A percentile compares a stretch with the other conserved stretches of the same genome.
phyloP scores from a whole-genome alignment of 495 filamentous ascomycete genomes.

The Aspergillus asperescens region DNA sequence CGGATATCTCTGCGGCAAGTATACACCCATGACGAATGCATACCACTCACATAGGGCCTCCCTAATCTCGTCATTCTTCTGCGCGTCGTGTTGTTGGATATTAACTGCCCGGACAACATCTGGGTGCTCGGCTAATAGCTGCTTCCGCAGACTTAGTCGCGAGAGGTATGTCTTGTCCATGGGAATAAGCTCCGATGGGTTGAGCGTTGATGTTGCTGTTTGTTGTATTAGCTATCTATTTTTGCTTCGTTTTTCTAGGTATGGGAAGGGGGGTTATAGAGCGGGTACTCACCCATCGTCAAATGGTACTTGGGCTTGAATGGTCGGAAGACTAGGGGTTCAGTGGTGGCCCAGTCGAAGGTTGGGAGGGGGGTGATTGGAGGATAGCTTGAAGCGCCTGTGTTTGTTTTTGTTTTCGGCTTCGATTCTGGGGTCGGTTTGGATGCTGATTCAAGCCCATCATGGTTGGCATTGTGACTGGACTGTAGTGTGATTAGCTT shows the following conservation, averaged over 20 bases:
- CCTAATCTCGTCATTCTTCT: constrained; percentile 20
- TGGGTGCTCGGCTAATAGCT: constrained; percentile 42
- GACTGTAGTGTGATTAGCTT: neutral
- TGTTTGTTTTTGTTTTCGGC: neutral
- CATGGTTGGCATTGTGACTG: neutral
- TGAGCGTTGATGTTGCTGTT: constrained; percentile 42
- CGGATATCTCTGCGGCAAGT: constrained; percentile 62
- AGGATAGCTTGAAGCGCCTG: constrained; percentile 15
- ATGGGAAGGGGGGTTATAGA: neutral
- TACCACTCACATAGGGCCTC: constrained; percentile 60
- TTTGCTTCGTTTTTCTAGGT: neutral
- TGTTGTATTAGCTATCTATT: neutral
- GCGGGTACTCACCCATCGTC: constrained; percentile 57
- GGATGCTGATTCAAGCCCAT: neutral
- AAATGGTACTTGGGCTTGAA: constrained; percentile 70
- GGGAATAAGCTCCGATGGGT: constrained; percentile 54
- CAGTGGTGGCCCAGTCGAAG: constrained; percentile 57
- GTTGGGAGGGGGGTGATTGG: constrained; percentile 48
- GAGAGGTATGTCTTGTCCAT: constrained; percentile 59
- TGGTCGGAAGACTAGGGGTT: constrained; percentile 57
- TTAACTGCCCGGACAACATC: constrained; percentile 40
- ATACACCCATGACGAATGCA: constrained; percentile 52
- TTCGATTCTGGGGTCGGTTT: neutral
- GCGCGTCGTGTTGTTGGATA: constrained; percentile 5
- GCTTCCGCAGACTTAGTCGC: constrained; percentile 48